A percentile compares a stretch with the other conserved stretches of the same genome.
Evolutionary conservation across 257 asterid genomes (phyloP).

Genomic region (Misopates orontium): DNA sequence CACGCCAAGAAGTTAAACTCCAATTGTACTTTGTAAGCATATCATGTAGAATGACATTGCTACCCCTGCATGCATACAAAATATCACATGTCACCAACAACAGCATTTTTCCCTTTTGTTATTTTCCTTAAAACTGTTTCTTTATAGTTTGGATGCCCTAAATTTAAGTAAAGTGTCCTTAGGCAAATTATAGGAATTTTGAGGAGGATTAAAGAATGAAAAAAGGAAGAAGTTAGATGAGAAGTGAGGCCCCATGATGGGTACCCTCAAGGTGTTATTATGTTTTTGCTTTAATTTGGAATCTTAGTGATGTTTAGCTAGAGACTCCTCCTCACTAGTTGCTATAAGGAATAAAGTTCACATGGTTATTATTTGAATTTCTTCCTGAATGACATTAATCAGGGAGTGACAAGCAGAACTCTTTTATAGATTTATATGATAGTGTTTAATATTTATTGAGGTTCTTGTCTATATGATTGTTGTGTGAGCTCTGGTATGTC

Average conservation of each 20-base stretch:
- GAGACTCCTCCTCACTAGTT: constrained; percentile 32
- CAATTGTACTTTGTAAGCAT: constrained; percentile 36
- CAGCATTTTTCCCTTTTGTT: neutral
- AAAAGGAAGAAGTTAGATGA: constrained; percentile 26
- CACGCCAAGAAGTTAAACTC: constrained; percentile 49
- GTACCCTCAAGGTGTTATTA: constrained; percentile 56
- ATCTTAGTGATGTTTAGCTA: constrained; percentile 32
- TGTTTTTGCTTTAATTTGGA: constrained; percentile 37
- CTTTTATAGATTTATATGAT: neutral
- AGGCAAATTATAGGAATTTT: constrained; percentile 16
- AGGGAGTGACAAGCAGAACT: neutral
- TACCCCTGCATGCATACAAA: constrained; percentile 31
- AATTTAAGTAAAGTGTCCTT: constrained; percentile 6
- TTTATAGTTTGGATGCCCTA: constrained; percentile 2
- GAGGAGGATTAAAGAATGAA: constrained; percentile 2
- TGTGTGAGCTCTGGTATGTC: too few relatives aligned
- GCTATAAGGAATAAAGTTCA: constrained; percentile 18
- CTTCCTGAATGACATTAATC: neutral
- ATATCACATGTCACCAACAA: constrained; percentile 1
- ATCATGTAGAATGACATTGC: constrained; percentile 27
- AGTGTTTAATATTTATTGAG: neutral
- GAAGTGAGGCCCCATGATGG: constrained; percentile 49
- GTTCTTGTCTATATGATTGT: neutral
- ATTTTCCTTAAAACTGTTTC: neutral
- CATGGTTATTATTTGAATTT: constrained; percentile 11